These are phyloP conservation scores for Celoporthe dispersa DNA, from an alignment of 2,329 filamentous ascomycete genomes.

Conservation along the genomic window DNA sequence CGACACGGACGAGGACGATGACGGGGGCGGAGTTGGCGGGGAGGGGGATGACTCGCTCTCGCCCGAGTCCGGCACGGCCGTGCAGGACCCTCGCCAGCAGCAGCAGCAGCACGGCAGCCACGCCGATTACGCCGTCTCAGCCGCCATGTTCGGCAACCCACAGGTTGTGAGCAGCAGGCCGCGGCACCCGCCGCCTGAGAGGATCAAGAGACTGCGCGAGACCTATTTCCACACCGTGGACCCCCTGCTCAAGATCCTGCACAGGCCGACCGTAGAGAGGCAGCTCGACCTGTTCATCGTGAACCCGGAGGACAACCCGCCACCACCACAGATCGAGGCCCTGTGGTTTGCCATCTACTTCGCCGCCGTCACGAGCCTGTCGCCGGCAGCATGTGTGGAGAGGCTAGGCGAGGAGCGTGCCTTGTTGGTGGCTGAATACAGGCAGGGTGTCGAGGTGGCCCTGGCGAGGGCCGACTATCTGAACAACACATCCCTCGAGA, in stretches of 20 bases:
- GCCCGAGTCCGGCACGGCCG: constrained; percentile 34
- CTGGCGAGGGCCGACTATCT: constrained; percentile 50
- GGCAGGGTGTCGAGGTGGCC: constrained; percentile 43
- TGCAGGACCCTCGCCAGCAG: constrained; percentile 9
- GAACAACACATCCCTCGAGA: constrained; percentile 44
- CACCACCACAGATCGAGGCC: constrained; percentile 37
- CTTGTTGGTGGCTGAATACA: constrained; percentile 39
- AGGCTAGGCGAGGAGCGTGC: constrained; percentile 42
- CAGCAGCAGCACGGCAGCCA: constrained; percentile 16
- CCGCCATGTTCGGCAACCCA: constrained; percentile 21
- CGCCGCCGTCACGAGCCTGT: constrained; percentile 43
- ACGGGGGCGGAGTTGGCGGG: constrained; percentile 36
- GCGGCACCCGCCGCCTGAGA: constrained; percentile 44
- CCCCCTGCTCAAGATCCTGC: constrained; percentile 49
- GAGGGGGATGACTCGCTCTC: constrained; percentile 35
- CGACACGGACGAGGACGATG: constrained; percentile 40
- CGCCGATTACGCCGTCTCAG: constrained; percentile 9
- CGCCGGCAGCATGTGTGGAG: constrained; percentile 37
- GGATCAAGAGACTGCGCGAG: constrained; percentile 43
- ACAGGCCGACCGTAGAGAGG: constrained; percentile 45
- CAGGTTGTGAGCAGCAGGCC: constrained; percentile 18
- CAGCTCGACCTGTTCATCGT: constrained; percentile 37
- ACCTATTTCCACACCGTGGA: constrained; percentile 48
- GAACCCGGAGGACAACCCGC: constrained; percentile 32
- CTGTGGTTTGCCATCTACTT: constrained; percentile 51